Conservation (phyloP, 768 basidiomycete species). For the Psilocybe azurescens region DNA sequence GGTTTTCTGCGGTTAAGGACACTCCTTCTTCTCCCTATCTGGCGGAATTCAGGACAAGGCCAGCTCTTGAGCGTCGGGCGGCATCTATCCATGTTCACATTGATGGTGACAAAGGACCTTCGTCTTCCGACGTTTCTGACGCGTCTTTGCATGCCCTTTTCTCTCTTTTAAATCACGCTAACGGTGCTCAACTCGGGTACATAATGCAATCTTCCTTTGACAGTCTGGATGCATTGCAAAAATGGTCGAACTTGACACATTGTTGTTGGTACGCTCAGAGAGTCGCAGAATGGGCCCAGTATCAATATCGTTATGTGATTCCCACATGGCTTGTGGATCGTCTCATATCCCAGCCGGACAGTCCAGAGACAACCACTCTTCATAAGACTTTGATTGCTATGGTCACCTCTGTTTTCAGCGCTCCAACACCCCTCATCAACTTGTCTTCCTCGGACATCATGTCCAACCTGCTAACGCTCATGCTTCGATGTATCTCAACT, state of each 20-base stretch:
- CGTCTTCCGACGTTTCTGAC: slow-evolving; percentile 71
- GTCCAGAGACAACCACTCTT: slow-evolving; percentile 46
- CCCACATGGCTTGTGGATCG: slow-evolving; percentile 85
- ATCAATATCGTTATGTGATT: slow-evolving; percentile 91
- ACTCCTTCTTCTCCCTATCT: slow-evolving; percentile 79
- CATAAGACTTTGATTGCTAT: slow-evolving; percentile 74
- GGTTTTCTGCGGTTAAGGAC: slow-evolving; percentile 67
- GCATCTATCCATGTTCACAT: slow-evolving; percentile 89
- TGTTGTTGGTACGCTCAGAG: slow-evolving; percentile 85
- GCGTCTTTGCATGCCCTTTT: slow-evolving; percentile 76
- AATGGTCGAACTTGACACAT: slow-evolving; percentile 73
- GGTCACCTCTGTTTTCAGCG: slow-evolving; percentile 84
- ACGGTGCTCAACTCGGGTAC: slow-evolving; percentile 72
- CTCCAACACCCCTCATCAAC: slow-evolving; percentile 83
- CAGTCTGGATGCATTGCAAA: slow-evolving; percentile 61
- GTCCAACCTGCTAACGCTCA: slow-evolving; percentile 74
- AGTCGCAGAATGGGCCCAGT: slow-evolving; percentile 86
- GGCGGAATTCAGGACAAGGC: slow-evolving; percentile 83
- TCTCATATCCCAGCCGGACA: slow-evolving; percentile 67
- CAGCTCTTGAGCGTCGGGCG: slow-evolving; percentile 80
- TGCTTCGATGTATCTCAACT: slow-evolving; percentile 71
- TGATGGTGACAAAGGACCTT: slow-evolving; percentile 88
- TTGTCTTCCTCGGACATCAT: slow-evolving; percentile 90
- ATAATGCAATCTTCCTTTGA: slow-evolving; percentile 78
- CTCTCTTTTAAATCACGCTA: slow-evolving; percentile 75